A percentile compares a stretch with the other conserved stretches of the same genome.
Evolutionary conservation across 2,329 filamentous ascomycete genomes (phyloP).

Genomic region (Fusarium subglutinans): DNA sequence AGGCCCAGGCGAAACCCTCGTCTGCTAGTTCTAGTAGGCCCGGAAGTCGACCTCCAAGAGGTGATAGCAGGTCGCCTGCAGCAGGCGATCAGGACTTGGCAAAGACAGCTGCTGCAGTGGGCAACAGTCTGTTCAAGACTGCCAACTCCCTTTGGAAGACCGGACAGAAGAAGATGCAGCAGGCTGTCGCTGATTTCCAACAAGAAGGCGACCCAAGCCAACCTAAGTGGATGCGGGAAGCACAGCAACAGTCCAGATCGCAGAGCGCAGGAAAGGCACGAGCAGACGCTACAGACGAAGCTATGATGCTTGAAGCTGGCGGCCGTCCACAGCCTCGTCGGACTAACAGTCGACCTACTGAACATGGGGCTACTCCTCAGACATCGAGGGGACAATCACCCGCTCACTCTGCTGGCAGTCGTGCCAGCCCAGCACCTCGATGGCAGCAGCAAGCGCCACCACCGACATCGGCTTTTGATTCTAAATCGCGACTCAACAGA

Average conservation of each 20-base stretch:
- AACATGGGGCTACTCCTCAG: conserved; percentile 43
- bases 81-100: conserved; percentile 75
- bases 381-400: conserved; percentile 61
- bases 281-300: conserved; percentile 71
- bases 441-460: conserved; percentile 64
- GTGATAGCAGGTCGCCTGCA: conserved; percentile 66
- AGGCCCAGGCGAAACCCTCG: conserved; percentile 64
- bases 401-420: conserved; percentile 54
- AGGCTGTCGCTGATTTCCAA: conserved; percentile 88
- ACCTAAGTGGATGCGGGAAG: conserved; percentile 95
- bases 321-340: conserved; percentile 59
- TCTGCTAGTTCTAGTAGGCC: conserved; percentile 49
- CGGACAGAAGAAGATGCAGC: conserved; percentile 90
- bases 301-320: conserved; percentile 79
- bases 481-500: conserved; percentile 70
- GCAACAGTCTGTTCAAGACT: conserved; percentile 87
- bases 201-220: conserved; percentile 77
- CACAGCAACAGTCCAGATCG: conserved; percentile 57
- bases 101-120: conserved; percentile 83
- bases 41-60: conserved; percentile 34
- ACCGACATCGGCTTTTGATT: conserved; percentile 48
- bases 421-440: conserved; percentile 60
- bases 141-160: conserved; percentile 96
- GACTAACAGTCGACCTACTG: conserved; percentile 41
- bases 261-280: conserved; percentile 46